Evolutionary conservation across 1,284 basidiomycete species (phyloP), one percentile per base, ranked within the genome.

Genomic region (Trichosporon sp.): DNA sequence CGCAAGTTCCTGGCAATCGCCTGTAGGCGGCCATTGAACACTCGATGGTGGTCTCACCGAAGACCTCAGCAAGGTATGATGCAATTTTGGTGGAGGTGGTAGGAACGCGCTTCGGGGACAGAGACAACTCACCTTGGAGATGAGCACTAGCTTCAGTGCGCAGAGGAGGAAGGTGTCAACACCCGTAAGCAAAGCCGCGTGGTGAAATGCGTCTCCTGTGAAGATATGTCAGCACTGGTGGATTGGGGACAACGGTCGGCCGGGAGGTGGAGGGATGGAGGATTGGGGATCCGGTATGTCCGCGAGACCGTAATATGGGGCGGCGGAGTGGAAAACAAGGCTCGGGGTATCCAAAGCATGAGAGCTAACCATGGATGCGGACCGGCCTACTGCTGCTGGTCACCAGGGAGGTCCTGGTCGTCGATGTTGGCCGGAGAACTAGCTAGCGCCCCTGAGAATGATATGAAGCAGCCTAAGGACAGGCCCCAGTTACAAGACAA

Each of bases 401-500:
- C 51, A 26, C 51, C 21, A 19, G 16, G 19, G 51, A 26, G 1
- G 21, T 14, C 5, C 31, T n/a, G 31, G 16, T 63, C 14, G 59
- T 14, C 31, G 59, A 8, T 37, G 59, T 63, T 63, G 19, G n/a
- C 26, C 14, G 16, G 31, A n/a, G 31, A 12, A 37, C 16, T 32
- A 63, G 59, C 31, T 35, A 63, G 59, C 19, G 31, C 31, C 14
- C 14, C 59, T 63, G 32, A 37, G 59, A 35, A 16, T 35, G 64
- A 65, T 43, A 43, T 40, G 37, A 19, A 31, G 66, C 26, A 43
- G 31, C 12, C 11, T 19, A 21, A 63, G 54, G 67, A 71, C 70
- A 71, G 70, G 70, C 65, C 70, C 70, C 70, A 71, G 70, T 68
- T 43, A 68, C 67, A 40, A 31, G 19, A 65, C 67, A 48, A 37